Base-by-base conservation (phyloP, 208 protist genomes). In the Eutreptiella sp. region DNA sequence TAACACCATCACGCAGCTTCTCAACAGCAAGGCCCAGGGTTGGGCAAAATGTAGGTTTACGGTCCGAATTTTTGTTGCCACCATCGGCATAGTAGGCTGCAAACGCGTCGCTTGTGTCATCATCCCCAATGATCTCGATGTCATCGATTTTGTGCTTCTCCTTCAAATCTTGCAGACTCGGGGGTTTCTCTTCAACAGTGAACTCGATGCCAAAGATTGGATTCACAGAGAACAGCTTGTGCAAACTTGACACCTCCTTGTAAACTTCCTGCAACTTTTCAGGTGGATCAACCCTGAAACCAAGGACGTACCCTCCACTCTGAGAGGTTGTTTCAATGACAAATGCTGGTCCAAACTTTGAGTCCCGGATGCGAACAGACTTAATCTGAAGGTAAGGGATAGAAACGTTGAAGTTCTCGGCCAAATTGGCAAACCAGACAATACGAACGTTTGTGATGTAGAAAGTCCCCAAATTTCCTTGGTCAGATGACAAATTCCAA, bases 371-470 rank as follows among this genome's bases (percentile, higher is more conserved):
- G 33, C 67, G 67, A 14, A 94, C 32, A 26, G 67, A 69, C 23
- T 71, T 81, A 19, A 95, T 74, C 66, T 97, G 90, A 19, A 96
- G 43, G 55, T 95, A 96, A n/a, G 94, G 94, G 43, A 97, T 89
- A 24, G 80, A 92, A 23, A 96, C 87, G 73, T 97, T 97, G 59
- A 96, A 93, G 71, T 85, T 82, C 38, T 88, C 80, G 1, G 75
- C 60, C 4, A 73, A 47, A 31, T 80, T 74, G 0, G 86, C 83
- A 54, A 86, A 88, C 94, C 94, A 98, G 5, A 96, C 92, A 2
- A 97, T 36, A 24, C 94, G 88, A 7, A 97, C 66, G 67, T 96
- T 96, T 5, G 91, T 96, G 7, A 93, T 73, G 63, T 92, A 77
- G 28, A 98, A 84, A 0, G 79, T 88, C 19, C 94, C 94, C 19